Base-by-base conservation (phyloP, 371 early-diverging fungal genomes). In the Rhizopus microsporus region DNA sequence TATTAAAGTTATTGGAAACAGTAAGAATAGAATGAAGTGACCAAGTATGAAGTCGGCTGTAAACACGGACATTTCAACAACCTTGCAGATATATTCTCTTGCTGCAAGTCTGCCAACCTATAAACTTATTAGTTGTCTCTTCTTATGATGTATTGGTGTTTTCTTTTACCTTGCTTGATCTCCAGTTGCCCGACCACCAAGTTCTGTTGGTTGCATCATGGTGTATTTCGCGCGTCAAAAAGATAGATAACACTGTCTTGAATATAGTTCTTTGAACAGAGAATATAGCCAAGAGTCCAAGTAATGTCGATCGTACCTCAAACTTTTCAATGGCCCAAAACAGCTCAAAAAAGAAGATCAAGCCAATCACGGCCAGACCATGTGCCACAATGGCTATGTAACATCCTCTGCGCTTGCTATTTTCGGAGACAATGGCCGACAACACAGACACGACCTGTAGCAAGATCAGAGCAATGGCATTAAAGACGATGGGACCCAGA, bases 131-230 rank as follows among this genome's bases (percentile, higher is more conserved):
- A 23, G 23, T 23, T 23, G 10, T 35, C 6, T n/a, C 16, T 4
- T 43, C 1, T 7, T 7, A 16, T 42, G 17, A n/a, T 2, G 38
- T 2, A 23, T 23, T 23, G 23, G 23, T 23, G 2, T 23, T 23
- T 23, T 23, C 23, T 23, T 47, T 69, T 73, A 78, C 78, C 48
- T 69, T 60, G 51, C 72, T 73, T 43, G 57, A 59, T 31, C 59
- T 76, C 93, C 95, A 94, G 47, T 80, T 81, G 32, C 95, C 95
- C 2, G 88, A 87, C 95, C 93, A 94, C 93, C 93, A 93, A n/a
- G 93, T 90, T 51, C 84, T 74, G 63, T 92, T 91, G 23, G 90
- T 84, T 60, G 83, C 85, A 62, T 89, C 90, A 59, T 91, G 84
- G 47, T 85, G 86, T 68, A 88, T 80, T 67, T 93, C 93, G 34